Evolutionary conservation across 1,139 yeast genomes (phyloP).

Genomic region (Geotrichum cucujoidarum): DNA sequence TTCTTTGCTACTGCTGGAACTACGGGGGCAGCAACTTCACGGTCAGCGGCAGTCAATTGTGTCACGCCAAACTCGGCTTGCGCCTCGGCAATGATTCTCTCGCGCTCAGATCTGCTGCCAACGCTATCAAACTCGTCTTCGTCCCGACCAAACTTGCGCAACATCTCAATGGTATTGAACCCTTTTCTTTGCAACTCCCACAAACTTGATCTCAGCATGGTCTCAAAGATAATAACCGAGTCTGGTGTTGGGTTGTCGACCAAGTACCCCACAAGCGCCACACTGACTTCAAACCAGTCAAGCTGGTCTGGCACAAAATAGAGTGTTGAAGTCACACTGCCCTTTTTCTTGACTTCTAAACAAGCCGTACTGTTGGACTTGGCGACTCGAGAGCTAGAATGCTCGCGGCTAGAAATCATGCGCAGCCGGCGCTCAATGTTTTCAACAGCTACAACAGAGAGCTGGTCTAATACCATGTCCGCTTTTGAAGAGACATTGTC

Average conservation of each 20-base stretch:
- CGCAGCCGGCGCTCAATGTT: slow-evolving; percentile 29
- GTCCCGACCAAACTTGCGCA: slow-evolving; percentile 28
- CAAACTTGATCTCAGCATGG: slow-evolving; percentile 35
- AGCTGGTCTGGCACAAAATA: slow-evolving; percentile 23
- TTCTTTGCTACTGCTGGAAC: neutral
- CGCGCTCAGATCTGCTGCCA: slow-evolving; percentile 12
- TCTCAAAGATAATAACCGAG: slow-evolving; percentile 38
- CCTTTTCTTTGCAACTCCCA: slow-evolving; percentile 37
- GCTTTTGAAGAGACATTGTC: slow-evolving; percentile 18
- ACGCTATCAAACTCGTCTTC: slow-evolving; percentile 19
- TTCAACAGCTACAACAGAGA: slow-evolving; percentile 29
- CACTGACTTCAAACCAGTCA: slow-evolving; percentile 40
- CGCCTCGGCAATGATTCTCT: slow-evolving; percentile 11
- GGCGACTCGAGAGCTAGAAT: slow-evolving; percentile 6
- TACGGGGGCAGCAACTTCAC: neutral
- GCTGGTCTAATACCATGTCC: slow-evolving; percentile 14
- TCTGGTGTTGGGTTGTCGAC: slow-evolving; percentile 36
- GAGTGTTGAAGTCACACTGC: slow-evolving; percentile 4
- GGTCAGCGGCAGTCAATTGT: too few relatives aligned
- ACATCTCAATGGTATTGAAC: slow-evolving; percentile 37
- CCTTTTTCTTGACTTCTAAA: slow-evolving; percentile 18
- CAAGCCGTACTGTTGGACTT: slow-evolving; percentile 25
- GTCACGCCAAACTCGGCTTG: slow-evolving; percentile 1
- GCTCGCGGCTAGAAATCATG: slow-evolving; percentile 21
- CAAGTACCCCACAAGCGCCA: slow-evolving; percentile 33